phyloP scores from a whole-genome alignment of 768 basidiomycete genomes.

The Amylocystis lapponica region DNA sequence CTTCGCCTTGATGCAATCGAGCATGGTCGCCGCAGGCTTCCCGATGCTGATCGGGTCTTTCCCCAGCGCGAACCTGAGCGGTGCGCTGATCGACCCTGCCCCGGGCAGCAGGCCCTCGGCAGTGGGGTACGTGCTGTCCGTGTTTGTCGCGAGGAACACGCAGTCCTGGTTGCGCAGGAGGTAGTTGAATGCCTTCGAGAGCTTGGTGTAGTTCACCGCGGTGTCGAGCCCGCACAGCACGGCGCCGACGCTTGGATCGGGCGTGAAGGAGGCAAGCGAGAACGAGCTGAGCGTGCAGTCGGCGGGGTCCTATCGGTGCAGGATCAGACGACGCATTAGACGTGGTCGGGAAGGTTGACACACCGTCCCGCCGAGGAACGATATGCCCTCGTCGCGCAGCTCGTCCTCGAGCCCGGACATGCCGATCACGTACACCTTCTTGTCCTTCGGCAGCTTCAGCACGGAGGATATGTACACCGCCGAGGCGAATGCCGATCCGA shows the following conservation, averaged over 20 bases:
- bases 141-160: conserved; percentile 86
- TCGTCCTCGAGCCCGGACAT: conserved; percentile 92
- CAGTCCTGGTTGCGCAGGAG: conserved; percentile 75
- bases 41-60: conserved; percentile 75
- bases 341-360: conserved; percentile 4
- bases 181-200: conserved; percentile 89
- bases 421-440: conserved; percentile 95
- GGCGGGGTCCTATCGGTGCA: conserved; percentile 69
- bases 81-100: conserved; percentile 78
- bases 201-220: conserved; percentile 87
- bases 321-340: conserved; percentile 1
- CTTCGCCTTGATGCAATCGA: conserved; percentile 87
- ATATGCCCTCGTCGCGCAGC: conserved; percentile 79
- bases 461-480: conserved; percentile 86
- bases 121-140: conserved; percentile 87
- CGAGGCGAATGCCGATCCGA: conserved; percentile 87
- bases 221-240: conserved; percentile 93
- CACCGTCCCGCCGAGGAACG: conserved; percentile 81
- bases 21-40: conserved; percentile 88
- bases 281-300: conserved; percentile 75
- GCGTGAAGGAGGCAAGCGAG: conserved; percentile 58
- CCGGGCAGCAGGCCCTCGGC: conserved; percentile 74
- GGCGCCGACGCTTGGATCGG: conserved; percentile 79
- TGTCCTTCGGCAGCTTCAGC: conserved; percentile 80
- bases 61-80: conserved; percentile 67